These are phyloP conservation scores for Emergomyces orientalis DNA, from an alignment of 2,329 filamentous ascomycete genomes.

Conservation along the genomic window DNA sequence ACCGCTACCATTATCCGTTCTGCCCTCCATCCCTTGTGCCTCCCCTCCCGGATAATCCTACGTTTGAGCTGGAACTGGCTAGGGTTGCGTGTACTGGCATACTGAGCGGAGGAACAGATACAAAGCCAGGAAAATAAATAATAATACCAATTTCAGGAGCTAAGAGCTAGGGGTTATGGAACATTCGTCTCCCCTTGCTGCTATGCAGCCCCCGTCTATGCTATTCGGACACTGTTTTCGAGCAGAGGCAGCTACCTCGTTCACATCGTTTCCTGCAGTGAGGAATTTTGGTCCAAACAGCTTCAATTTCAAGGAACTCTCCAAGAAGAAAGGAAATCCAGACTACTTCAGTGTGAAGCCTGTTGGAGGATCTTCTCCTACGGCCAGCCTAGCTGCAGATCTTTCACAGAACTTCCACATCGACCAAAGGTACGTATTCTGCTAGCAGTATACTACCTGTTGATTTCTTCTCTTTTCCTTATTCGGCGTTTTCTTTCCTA, in stretches of 20 bases:
- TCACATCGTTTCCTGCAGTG: conserved; percentile 44
- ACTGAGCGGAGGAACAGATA: conserved; percentile 1
- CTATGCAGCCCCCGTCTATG: conserved; percentile 68
- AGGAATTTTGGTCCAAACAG: conserved; percentile 51
- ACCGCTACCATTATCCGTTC: conserved; percentile 1
- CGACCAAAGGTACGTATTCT: conserved; percentile 68
- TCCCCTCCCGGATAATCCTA: conserved; percentile 1
- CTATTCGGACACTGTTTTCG: conserved; percentile 55
- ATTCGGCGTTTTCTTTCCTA: conserved; percentile 20
- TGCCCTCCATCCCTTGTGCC: background rate
- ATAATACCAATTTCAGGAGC: background rate
- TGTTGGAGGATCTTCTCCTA: conserved; percentile 77
- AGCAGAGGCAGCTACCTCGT: conserved; percentile 46
- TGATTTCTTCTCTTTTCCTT: background rate
- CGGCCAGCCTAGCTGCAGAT: conserved; percentile 82
- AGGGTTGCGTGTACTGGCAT: conserved; percentile 7
- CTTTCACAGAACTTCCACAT: conserved; percentile 95
- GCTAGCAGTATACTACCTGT: conserved; percentile 5
- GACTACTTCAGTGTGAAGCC: conserved; percentile 80
- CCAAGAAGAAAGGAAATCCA: conserved; percentile 55
- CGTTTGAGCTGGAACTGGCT: background rate
- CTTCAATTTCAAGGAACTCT: conserved; percentile 68
- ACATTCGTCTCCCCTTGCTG: conserved; percentile 85
- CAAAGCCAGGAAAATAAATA: background rate
- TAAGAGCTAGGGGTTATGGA: conserved; percentile 55